Evolutionary conservation across 495 filamentous ascomycete genomes (phyloP), one percentile per base, ranked within the genome.

Genomic region (Tetracladium setigerum): DNA sequence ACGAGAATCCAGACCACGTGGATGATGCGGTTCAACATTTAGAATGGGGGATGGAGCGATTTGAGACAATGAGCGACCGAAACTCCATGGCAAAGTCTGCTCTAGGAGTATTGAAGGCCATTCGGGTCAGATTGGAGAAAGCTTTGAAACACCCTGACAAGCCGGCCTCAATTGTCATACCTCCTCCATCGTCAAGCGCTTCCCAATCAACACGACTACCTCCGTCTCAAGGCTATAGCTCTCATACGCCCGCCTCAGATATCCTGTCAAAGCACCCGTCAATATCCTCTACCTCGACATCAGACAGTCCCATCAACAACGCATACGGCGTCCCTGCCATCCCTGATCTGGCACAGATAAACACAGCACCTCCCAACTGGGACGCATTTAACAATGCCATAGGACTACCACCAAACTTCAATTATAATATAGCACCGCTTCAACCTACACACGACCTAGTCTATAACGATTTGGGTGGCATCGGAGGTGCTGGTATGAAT

Each of bases 51-150:
- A 71, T 73, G 41, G 64, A 75, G 48, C 60, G 73, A 12, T 75
- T 80, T 55, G 62, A 67, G 41, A 68, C 62, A 39, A 75, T 80
- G 67, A 56, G 65, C 2, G 59, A 53, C 12, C 60, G 68, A 30
- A 79, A 77, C 49, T 52, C 60, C 2, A 70, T 78, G 37, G 76
- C 74, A n/a, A 67, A 63, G 32, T 66, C 68, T 13, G 76, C 73
- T n/a, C 52, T 74, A 16, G 68, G 71, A 7, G 73, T 79, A 1
- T 53, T 78, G 12, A 65, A 61, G 43, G 73, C 70, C 11, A 68
- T 74, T 16, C 61, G 63, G 32, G 51, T 69, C 16, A 59, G 72
- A 7, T 56, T 77, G 36, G 68, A 66, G 54, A 67, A 67, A 45
- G 58, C 68, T 15, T 52, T 77, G 0, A 62, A 62, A 2, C 17